Base-by-base conservation (phyloP, 2,329 filamentous ascomycete species). In the Trichoderma koningii region DNA sequence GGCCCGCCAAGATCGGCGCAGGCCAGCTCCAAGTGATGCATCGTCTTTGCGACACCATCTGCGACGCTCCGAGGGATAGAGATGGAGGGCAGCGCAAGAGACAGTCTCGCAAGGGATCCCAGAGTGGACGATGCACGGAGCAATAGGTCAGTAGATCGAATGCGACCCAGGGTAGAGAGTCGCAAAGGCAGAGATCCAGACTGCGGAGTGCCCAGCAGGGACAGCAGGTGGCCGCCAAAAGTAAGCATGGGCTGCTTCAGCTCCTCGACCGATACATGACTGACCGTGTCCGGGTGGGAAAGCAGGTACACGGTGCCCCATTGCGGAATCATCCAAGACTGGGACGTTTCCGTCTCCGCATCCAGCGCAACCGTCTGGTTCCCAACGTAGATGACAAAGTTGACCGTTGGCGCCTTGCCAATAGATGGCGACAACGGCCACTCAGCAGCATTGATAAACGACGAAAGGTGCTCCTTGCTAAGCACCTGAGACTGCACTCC, bases 341-440 rank as follows among this genome's bases (percentile, higher is more conserved):
- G 86, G 0, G 86, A 84, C 3, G 80, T 84, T 34, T 80, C 79
- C 2, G 74, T 71, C 62, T 79, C 76, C 3, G 79, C 75, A 51
- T 80, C 77, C 60, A 81, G 72, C 5, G 76, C 80, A 67, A 92
- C 93, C 10, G 88, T 92, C 66, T 90, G 86, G 65, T 91, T 87
- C 6, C 93, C 92, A 7, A 96, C 87, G 73, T 95, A 99, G 30
- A 98, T 83, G 64, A 98, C 88, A 74, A 99, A 98, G 77, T 99
- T 98, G 73, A 99, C 88, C 0, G 95, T 99, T 1, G 95, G 95
- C 0, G 94, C 94, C 19, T 87, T 88, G 48, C 93, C 95, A 70
- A 99, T 98, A 64, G 92, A 97, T 0, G 94, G 94, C 68, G 91
- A 96, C 3, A 99, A 79, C 0, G 95, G 95, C 95, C 95, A 99